phyloP scores from a whole-genome alignment of 768 basidiomycete genomes.

The Hypholoma fasciculare region DNA sequence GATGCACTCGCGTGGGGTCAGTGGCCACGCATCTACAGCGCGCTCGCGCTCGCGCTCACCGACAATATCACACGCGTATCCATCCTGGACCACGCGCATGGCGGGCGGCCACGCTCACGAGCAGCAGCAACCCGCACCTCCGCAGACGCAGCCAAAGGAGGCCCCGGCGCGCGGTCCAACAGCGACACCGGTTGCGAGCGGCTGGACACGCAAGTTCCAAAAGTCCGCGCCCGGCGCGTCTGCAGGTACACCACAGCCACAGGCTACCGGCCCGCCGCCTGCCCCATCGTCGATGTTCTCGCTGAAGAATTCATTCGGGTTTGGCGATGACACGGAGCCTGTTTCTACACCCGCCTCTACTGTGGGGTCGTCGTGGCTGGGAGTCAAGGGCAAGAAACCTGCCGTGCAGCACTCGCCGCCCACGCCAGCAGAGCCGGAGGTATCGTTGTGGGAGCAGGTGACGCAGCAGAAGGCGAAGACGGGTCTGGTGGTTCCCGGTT shows the following conservation, averaged over 20 bases:
- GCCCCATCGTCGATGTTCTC: slow-evolving; percentile 4
- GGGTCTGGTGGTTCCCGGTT: background rate
- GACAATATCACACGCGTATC: background rate
- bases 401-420: background rate
- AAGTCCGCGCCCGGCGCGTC: slow-evolving; percentile 9
- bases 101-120: background rate
- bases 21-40: background rate
- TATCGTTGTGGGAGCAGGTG: slow-evolving; percentile 1
- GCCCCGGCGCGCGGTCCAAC: slow-evolving; percentile 1
- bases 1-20: background rate
- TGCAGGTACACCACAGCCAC: slow-evolving; percentile 3
- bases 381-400: background rate
- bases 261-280: background rate
- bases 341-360: background rate
- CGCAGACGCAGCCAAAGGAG: background rate
- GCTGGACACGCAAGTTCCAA: slow-evolving; percentile 22
- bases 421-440: background rate
- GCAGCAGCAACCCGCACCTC: background rate
- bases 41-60: slow-evolving; percentile 7
- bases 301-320: background rate
- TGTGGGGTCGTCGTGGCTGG: background rate
- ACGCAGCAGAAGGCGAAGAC: background rate
- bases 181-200: slow-evolving; percentile 22
- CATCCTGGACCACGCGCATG: slow-evolving; percentile 3
- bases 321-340: background rate